These are phyloP conservation scores for Alternaria angustiovoidea DNA, from an alignment of 2,329 filamentous ascomycete genomes.

Conservation along the genomic window DNA sequence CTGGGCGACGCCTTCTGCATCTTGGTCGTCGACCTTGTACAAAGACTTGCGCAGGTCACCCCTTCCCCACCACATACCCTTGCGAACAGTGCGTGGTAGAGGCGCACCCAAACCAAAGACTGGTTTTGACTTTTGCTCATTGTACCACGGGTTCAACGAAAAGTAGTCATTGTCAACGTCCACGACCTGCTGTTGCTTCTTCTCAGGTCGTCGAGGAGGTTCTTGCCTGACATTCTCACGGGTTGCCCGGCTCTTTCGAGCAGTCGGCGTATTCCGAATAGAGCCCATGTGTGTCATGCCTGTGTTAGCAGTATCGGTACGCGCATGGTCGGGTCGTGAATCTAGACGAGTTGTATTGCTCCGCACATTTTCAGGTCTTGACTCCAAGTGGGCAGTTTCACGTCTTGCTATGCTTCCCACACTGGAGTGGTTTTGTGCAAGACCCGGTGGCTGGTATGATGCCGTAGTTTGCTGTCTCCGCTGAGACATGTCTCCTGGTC, in stretches of 20 bases:
- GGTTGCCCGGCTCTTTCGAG: conserved; percentile 22
- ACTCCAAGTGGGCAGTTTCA: conserved; percentile 17
- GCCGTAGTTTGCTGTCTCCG: conserved; percentile 16
- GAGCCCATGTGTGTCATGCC: conserved; percentile 25
- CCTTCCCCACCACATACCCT: conserved; percentile 59
- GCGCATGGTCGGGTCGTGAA: conserved; percentile 14
- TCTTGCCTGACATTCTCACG: conserved; percentile 18
- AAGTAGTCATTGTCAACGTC: conserved; percentile 62
- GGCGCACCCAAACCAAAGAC: conserved; percentile 65
- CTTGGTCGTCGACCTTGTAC: conserved; percentile 25
- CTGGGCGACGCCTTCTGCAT: conserved; percentile 24
- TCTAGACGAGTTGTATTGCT: conserved; percentile 12
- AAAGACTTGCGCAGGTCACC: conserved; percentile 55
- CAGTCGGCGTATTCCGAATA: conserved; percentile 20
- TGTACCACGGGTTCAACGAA: conserved; percentile 63
- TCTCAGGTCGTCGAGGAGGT: conserved; percentile 31
- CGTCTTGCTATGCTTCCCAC: conserved; percentile 28
- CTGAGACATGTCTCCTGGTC: conserved; percentile 9
- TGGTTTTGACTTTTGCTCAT: conserved; percentile 60
- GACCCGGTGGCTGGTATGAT: conserved; percentile 12
- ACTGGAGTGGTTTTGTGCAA: conserved; percentile 15
- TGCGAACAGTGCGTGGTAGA: conserved; percentile 61
- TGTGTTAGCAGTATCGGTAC: conserved; percentile 12
- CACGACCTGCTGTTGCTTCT: conserved; percentile 35
- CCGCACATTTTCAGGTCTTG: conserved; percentile 15